Base-by-base conservation (phyloP, 163 green algal genomes). In the Chlamydomonas reinhardtii region DNA sequence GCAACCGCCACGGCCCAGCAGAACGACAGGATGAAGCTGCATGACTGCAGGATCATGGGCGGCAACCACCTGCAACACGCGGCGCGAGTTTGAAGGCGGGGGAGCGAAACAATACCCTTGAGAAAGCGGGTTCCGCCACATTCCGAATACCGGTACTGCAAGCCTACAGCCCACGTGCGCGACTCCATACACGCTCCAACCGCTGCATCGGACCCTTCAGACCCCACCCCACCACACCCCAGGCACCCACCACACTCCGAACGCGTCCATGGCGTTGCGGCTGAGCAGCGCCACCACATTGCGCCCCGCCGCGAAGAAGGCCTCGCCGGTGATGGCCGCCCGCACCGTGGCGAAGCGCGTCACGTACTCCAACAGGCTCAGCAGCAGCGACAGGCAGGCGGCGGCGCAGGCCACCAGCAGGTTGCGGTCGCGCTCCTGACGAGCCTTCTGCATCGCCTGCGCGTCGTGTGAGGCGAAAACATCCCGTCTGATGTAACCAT, bases 301-400 rank as follows among this genome's bases (percentile, higher is more conserved):
- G 20, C 78, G 88, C 5, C 74, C 88, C n/a, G 88, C 77, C 20
- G 70, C 68, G 17, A 89, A 29, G 78, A 91, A 91, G 24, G 61
- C 65, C 83, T 91, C 77, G 31, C 88, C 88, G 6, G 62, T 90
- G 29, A 89, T 43, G 16, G 88, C 83, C 54, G 84, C 76, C 0
- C 83, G 82, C 62, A 91, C 83, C 2, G 87, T 91, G 39, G 87
- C 82, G 76, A 91, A 88, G 17, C 77, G 86, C 34, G 87, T 89
- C 43, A 89, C 61, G 69, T 74, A 91, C 76, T 88, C 82, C 8
- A 89, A 25, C 32, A 91, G 54, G 20, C 32, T 19, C 84, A 89
- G 54, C 74, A 89, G 35, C 34, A 85, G 65, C 8, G 52, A 78
- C 37, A 88, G 66, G 37, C 79, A 82, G 32, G 64, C 66, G 35